phyloP scores from a whole-genome alignment of 2,329 filamentous ascomycete species.

The Pseudogymnoascus sp. region DNA sequence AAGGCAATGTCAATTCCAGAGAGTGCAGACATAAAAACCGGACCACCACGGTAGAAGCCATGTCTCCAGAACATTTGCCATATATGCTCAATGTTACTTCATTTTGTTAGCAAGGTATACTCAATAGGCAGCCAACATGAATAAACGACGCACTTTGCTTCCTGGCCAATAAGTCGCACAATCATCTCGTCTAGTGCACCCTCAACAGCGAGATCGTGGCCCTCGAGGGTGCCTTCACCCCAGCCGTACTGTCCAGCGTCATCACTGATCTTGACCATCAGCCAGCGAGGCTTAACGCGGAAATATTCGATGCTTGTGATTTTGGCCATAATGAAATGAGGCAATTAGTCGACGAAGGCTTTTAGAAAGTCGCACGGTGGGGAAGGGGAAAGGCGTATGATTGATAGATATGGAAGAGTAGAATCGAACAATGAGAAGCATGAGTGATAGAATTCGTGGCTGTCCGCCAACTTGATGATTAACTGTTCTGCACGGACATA shows the following conservation, averaged over 20 bases:
- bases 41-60: conserved; percentile 54
- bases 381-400: no score
- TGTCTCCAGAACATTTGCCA: conserved; percentile 52
- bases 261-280: conserved; percentile 54
- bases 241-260: conserved; percentile 46
- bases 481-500: no score
- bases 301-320: conserved; percentile 46
- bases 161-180: conserved; percentile 46
- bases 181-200: conserved; percentile 49
- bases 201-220: conserved; percentile 51
- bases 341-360: no score
- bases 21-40: conserved; percentile 55
- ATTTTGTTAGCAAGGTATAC: not conserved
- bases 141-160: conserved; percentile 21
- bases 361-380: no score
- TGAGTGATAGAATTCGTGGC: no score
- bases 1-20: conserved; percentile 56
- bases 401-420: no score
- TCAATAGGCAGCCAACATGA: no score
- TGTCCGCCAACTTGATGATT: no score
- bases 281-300: conserved; percentile 54
- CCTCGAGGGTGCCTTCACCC: conserved; percentile 54
- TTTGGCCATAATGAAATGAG: no score
- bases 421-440: no score
- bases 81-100: conserved; percentile 48